These are phyloP conservation scores for Cryptosporidium sp. DNA, from an alignment of 169 alveolate species.

Conservation along the genomic window DNA sequence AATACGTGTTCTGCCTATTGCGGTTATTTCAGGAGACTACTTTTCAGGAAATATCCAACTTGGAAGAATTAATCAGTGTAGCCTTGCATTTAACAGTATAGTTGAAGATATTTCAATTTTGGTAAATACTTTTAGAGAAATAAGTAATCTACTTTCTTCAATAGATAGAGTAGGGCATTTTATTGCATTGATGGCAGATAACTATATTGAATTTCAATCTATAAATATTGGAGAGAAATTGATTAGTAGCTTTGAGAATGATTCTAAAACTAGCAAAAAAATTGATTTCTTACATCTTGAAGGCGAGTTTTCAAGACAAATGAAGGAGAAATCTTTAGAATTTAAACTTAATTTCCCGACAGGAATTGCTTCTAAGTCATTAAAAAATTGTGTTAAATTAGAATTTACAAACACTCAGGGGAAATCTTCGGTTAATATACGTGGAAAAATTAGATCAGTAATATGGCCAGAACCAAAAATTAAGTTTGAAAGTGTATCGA, in stretches of 20 bases:
- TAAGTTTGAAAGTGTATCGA: constrained; percentile 20
- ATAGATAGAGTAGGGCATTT: constrained; percentile 75
- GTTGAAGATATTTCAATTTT: constrained; percentile 59
- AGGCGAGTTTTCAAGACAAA: constrained; percentile 5
- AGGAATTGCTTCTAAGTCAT: background rate
- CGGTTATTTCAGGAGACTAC: constrained; percentile 60
- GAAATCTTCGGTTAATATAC: background rate
- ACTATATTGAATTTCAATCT: constrained; percentile 40
- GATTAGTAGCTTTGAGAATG: background rate
- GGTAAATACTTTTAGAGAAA: constrained; percentile 74
- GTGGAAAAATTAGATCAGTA: constrained; percentile 61
- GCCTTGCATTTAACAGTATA: constrained; percentile 64
- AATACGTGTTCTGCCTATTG: constrained; percentile 66
- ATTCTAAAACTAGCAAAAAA: background rate
- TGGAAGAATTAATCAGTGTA: constrained; percentile 67
- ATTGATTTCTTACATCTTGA: background rate
- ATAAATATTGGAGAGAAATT: constrained; percentile 21
- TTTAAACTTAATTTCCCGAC: constrained; percentile 20
- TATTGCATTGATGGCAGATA: constrained; percentile 20
- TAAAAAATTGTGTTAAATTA: background rate
- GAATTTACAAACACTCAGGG: background rate
- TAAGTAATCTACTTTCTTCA: constrained; percentile 53
- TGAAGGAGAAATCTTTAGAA: constrained; percentile 5
- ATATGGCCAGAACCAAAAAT: constrained; percentile 39
- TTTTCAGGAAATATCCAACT: constrained; percentile 61